Conservation (phyloP, 1,139 yeast species). For the Casaregolazyma lundiana region DNA sequence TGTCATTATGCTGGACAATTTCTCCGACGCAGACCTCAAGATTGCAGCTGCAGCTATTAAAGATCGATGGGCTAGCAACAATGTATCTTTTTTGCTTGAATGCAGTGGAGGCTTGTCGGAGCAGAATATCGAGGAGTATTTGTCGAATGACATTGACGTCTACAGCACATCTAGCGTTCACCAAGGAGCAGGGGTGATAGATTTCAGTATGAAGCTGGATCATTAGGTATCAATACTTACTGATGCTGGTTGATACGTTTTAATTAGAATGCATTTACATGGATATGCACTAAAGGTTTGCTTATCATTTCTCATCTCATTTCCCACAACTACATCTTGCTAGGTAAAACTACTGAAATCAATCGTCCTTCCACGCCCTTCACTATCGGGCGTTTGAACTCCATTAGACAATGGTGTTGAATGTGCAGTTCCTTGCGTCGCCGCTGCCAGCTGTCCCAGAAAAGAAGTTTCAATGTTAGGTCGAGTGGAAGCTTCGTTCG, state of each 20-base stretch:
- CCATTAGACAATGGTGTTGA: constrained; percentile 13
- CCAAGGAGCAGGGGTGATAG: constrained; percentile 79
- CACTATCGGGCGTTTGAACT: background rate
- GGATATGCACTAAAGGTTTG: too few species aligned
- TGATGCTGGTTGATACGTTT: background rate
- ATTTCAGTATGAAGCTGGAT: constrained; percentile 77
- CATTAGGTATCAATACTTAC: constrained; percentile 22
- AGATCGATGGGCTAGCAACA: constrained; percentile 47
- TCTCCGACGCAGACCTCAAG: constrained; percentile 61
- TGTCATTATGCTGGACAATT: constrained; percentile 91
- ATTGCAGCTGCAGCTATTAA: constrained; percentile 63
- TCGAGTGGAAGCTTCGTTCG: constrained; percentile 10
- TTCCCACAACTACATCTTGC: background rate
- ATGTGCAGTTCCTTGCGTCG: constrained; percentile 5
- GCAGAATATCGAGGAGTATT: constrained; percentile 57
- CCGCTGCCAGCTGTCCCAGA: constrained; percentile 25
- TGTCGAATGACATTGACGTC: constrained; percentile 79
- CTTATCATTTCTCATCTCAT: too few species aligned
- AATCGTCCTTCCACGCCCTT: constrained; percentile 5
- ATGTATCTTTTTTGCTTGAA: constrained; percentile 62
- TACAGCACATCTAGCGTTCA: constrained; percentile 92
- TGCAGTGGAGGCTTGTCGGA: constrained; percentile 88
- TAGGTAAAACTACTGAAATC: constrained; percentile 15
- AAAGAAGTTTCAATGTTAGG: constrained; percentile 23
- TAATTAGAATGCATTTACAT: too few species aligned